Percentiles rank a stretch among this genome's conserved stretches.
Evolutionary conservation across 1,284 basidiomycete species (phyloP).

Genomic region (Farysia itapuensis): DNA sequence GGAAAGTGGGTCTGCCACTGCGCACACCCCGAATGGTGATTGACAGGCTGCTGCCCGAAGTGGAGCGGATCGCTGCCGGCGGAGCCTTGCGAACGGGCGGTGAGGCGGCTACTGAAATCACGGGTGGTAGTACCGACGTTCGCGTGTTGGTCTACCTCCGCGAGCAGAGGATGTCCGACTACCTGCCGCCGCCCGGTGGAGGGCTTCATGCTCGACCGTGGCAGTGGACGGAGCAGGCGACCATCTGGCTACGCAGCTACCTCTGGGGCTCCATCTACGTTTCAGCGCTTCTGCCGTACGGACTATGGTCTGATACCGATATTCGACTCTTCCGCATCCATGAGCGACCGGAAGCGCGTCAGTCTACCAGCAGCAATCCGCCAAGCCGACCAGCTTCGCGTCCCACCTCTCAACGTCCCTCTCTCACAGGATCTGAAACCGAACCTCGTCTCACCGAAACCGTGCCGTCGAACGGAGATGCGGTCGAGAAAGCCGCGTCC

Average conservation of each 20-base stretch:
- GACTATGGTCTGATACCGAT: conserved; percentile 41
- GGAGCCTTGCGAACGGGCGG: conserved; percentile 1
- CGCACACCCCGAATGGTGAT: conserved; percentile 29
- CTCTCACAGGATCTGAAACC: not conserved
- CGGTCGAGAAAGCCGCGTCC: too few relatives aligned
- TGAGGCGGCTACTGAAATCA: conserved; percentile 9
- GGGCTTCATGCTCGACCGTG: conserved; percentile 30
- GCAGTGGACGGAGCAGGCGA: conserved; percentile 43
- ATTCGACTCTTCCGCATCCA: conserved; percentile 30
- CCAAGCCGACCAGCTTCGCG: not conserved
- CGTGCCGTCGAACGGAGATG: too few relatives aligned
- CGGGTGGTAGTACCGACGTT: conserved; percentile 39
- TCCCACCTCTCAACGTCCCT: not conserved
- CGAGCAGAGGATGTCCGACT: conserved; percentile 29
- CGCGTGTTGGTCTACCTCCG: conserved; percentile 45
- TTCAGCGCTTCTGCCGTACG: conserved; percentile 28
- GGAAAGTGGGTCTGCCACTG: conserved; percentile 38
- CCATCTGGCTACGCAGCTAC: conserved; percentile 50
- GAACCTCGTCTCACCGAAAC: too few relatives aligned
- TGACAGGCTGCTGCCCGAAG: conserved; percentile 32
- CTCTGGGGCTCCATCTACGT: conserved; percentile 55
- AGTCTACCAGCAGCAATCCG: not conserved
- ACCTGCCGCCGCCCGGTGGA: conserved; percentile 15
- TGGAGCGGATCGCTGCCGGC: conserved; percentile 41
- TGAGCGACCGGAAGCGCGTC: conserved; percentile 1